A percentile compares a stretch with the other conserved stretches of the same genome.
These are phyloP conservation scores for Zoysia pacifica DNA, from an alignment of 176 grass and related monocot genomes.

Conservation along the genomic window DNA sequence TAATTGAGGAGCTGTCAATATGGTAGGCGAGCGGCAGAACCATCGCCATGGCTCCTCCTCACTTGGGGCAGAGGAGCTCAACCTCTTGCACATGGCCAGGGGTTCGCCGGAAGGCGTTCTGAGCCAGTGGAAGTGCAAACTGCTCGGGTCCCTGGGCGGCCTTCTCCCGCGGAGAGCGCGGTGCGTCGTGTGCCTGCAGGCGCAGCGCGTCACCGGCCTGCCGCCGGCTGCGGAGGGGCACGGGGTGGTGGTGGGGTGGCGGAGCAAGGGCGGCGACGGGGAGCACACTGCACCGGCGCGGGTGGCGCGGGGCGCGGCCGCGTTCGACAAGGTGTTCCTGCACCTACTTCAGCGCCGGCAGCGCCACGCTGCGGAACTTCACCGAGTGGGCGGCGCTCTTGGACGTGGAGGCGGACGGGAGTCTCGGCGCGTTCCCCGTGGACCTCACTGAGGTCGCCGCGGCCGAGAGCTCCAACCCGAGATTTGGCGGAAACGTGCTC, in stretches of 20 bases:
- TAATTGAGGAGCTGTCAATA: conserved; percentile 12
- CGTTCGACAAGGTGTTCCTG: conserved; percentile 84
- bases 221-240: conserved; percentile 51
- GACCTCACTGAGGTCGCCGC: conserved; percentile 61
- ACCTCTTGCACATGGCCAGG: conserved; percentile 58
- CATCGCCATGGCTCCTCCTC: conserved; percentile 50
- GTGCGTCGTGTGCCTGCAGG: conserved; percentile 86
- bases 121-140: conserved; percentile 60
- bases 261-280: conserved; percentile 62
- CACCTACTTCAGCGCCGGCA: conserved; percentile 59
- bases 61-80: conserved; percentile 65
- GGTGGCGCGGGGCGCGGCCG: conserved; percentile 44
- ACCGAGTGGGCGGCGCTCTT: conserved; percentile 74
- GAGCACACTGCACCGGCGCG: conserved; percentile 69
- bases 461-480: conserved; percentile 35
- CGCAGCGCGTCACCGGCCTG: conserved; percentile 69
- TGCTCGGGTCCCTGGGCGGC: conserved; percentile 48
- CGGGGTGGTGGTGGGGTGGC: conserved; percentile 74
- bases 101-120: conserved; percentile 36
- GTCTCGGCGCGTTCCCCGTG: conserved; percentile 69
- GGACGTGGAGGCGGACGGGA: conserved; percentile 47
- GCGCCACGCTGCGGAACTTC: conserved; percentile 56
- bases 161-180: conserved; percentile 48
- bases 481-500: conserved; percentile 63
- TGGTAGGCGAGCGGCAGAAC: conserved; percentile 52